Evolutionary conservation across 192 early-diverging fungal genomes (phyloP).

Genomic region (Rhizophagus sp.): DNA sequence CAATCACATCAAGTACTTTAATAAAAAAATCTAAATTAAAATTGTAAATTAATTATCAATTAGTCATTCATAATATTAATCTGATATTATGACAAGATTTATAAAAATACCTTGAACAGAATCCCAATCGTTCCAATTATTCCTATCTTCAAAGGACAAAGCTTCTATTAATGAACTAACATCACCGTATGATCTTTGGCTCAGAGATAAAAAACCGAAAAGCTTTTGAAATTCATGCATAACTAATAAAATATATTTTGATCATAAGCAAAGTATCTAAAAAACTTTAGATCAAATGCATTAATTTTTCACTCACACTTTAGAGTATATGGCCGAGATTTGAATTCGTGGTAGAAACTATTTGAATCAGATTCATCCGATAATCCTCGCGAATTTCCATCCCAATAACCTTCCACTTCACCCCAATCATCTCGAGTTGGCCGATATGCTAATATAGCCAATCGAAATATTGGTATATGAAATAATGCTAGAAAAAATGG

Average conservation of each 20-base stretch:
- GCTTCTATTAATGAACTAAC: constrained; percentile 34
- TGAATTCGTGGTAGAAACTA: neutral
- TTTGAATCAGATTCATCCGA: neutral
- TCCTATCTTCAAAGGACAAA: constrained; percentile 5
- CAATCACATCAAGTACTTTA: neutral
- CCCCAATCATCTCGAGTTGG: constrained; percentile 43
- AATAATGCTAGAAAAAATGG: constrained; percentile 44
- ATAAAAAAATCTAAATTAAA: neutral
- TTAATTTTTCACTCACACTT: neutral
- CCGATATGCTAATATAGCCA: constrained; percentile 34
- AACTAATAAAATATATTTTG: constrained; percentile 18
- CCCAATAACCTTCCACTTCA: constrained; percentile 37
- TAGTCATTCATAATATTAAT: no score
- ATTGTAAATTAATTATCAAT: neutral
- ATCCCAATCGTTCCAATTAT: neutral
- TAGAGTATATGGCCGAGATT: neutral
- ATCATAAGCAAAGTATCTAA: neutral
- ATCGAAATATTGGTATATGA: constrained; percentile 41
- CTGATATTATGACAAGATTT: neutral
- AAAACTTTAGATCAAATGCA: neutral
- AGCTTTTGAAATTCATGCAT: constrained; percentile 48
- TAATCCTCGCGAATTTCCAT: constrained; percentile 31
- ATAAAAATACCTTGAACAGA: neutral
- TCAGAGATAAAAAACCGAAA: constrained; percentile 40
- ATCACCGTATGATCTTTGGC: constrained; percentile 38